Percentiles rank a stretch among this genome's conserved stretches.
phyloP scores from a whole-genome alignment of 2,329 filamentous ascomycete genomes.

The Xylaria polymorpha region DNA sequence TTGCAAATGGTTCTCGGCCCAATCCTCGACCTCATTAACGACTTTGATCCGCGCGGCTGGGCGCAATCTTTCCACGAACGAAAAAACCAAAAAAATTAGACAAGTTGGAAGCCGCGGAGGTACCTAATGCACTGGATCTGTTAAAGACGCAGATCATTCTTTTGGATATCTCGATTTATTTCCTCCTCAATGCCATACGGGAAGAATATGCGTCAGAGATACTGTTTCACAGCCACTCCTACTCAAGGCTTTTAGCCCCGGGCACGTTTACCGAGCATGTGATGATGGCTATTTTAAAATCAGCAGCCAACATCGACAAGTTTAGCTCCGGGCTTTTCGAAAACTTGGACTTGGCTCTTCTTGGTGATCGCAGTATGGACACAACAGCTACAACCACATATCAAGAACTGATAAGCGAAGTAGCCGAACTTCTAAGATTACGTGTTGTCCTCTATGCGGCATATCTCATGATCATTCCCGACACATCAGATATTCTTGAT shows the following conservation, averaged over 20 bases:
- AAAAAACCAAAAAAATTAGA: too few species aligned
- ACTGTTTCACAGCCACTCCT: too few species aligned
- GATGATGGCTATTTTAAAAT: background rate
- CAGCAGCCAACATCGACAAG: background rate
- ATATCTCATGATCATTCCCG: conserved; percentile 2
- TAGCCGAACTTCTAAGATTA: background rate
- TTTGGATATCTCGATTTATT: background rate
- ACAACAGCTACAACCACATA: background rate
- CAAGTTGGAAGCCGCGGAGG: too few species aligned
- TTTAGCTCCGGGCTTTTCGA: background rate
- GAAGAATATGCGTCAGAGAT: background rate
- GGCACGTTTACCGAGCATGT: too few species aligned
- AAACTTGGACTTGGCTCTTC: background rate
- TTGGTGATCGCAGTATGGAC: background rate
- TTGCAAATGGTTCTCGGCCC: background rate
- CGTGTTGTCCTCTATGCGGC: conserved; percentile 1
- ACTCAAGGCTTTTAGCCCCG: too few species aligned
- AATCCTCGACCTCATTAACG: background rate
- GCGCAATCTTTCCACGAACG: too few species aligned
- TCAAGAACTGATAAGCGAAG: background rate
- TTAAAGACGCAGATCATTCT: conserved; percentile 2
- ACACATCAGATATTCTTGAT: background rate
- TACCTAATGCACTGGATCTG: too few species aligned
- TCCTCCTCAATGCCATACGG: background rate
- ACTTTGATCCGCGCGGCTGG: background rate